Conservation (phyloP, 108 stramenopile species). For the Fragilaria crotonensis region DNA sequence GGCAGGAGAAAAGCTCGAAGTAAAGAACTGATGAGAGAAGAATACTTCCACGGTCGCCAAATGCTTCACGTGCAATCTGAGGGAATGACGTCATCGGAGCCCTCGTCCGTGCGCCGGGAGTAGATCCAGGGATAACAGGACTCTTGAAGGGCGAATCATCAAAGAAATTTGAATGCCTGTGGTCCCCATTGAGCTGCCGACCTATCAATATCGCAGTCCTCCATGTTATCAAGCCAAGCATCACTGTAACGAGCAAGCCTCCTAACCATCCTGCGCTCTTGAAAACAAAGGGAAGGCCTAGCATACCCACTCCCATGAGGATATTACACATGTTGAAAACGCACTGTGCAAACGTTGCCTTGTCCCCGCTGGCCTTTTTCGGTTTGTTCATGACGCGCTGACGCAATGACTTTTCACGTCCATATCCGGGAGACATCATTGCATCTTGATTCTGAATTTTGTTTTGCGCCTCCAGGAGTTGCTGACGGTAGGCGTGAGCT, state of each 20-base stretch:
- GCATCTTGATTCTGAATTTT: constrained; percentile 14
- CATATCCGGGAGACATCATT: constrained; percentile 19
- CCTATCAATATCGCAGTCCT: constrained; percentile 72
- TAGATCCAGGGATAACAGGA: constrained; percentile 29
- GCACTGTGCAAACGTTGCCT: constrained; percentile 51
- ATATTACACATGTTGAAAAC: constrained; percentile 76
- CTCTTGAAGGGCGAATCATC: constrained; percentile 43
- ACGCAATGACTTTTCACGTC: constrained; percentile 8
- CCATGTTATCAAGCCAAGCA: constrained; percentile 45
- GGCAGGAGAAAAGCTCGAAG: constrained; percentile 78
- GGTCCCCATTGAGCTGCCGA: constrained; percentile 70
- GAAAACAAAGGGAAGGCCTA: constrained; percentile 63
- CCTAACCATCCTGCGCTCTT: constrained; percentile 56
- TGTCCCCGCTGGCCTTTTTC: constrained; percentile 20
- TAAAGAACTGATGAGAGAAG: constrained; percentile 55
- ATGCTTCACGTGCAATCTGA: constrained; percentile 65
- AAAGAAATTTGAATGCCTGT: constrained; percentile 48
- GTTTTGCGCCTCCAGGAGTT: constrained; percentile 29
- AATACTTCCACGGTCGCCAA: constrained; percentile 51
- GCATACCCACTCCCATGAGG: constrained; percentile 72
- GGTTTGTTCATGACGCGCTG: constrained; percentile 10
- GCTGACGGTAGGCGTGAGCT: constrained; percentile 47
- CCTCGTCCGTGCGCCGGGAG: constrained; percentile 42
- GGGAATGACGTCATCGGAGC: constrained; percentile 61
- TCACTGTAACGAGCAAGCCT: constrained; percentile 39